phyloP scores from a whole-genome alignment of 768 basidiomycete species.

The Tylopilus subfusipes region DNA sequence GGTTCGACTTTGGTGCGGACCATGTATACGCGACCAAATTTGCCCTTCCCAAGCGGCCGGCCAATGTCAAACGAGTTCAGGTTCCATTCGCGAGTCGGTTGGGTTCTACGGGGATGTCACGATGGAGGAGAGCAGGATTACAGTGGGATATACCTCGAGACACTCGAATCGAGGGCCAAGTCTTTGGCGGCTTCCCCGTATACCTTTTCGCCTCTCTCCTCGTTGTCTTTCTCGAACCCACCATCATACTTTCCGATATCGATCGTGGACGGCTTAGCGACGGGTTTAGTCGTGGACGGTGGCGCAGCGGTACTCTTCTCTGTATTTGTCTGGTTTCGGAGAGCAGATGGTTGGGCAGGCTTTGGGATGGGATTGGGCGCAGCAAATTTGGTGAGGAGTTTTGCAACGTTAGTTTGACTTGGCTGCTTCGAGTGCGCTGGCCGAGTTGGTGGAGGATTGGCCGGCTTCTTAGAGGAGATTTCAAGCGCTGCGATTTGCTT shows the following conservation, averaged over 20 bases:
- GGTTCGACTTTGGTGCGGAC: slow-evolving; percentile 87
- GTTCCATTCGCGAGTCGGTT: slow-evolving; percentile 81
- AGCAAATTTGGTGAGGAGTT: slow-evolving; percentile 71
- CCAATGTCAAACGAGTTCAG: slow-evolving; percentile 91
- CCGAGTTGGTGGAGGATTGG: slow-evolving; percentile 28
- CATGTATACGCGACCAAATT: slow-evolving; percentile 99
- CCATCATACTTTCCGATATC: slow-evolving; percentile 94
- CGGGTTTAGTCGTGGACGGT: slow-evolving; percentile 18
- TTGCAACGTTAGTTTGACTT: slow-evolving; percentile 60
- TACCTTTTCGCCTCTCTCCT: slow-evolving; percentile 70
- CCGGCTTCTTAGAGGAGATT: slow-evolving; percentile 51
- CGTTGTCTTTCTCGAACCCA: slow-evolving; percentile 90
- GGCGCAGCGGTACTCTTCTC: slow-evolving; percentile 29
- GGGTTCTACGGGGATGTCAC: slow-evolving; percentile 40
- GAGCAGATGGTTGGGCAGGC: slow-evolving; percentile 37
- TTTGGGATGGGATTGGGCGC: slow-evolving; percentile 50
- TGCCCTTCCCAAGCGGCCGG: slow-evolving; percentile 95
- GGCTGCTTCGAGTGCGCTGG: slow-evolving; percentile 48
- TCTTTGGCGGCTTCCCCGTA: slow-evolving; percentile 76
- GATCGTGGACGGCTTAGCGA: slow-evolving; percentile 31
- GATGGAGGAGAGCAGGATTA: neutral
- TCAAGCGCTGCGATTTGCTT: slow-evolving; percentile 70
- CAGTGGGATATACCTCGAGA: slow-evolving; percentile 49
- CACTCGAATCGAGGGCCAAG: slow-evolving; percentile 82
- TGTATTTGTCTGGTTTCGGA: slow-evolving; percentile 38